These are phyloP conservation scores for Rugonectria rugulosa DNA, from an alignment of 2,329 filamentous ascomycete species.

Conservation along the genomic window DNA sequence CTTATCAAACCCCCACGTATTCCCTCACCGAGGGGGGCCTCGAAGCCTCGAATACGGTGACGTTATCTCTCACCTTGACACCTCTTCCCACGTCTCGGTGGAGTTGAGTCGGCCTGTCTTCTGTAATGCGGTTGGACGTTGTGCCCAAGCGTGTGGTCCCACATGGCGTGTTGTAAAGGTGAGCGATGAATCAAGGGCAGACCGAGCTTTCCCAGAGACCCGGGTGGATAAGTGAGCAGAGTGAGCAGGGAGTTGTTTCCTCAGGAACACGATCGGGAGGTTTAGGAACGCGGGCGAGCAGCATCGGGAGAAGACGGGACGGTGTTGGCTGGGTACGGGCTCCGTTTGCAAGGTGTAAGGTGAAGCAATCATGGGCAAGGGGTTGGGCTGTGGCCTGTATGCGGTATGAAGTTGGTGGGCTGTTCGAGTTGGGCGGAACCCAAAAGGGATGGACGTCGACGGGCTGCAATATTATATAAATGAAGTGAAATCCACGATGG, in stretches of 20 bases:
- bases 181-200: constrained; percentile 10
- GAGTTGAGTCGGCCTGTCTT: constrained; percentile 2
- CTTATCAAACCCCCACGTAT: constrained; percentile 12
- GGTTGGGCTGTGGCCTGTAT: not conserved
- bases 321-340: constrained; percentile 4
- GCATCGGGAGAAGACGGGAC: constrained; percentile 8
- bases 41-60: not conserved
- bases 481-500: not conserved
- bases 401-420: constrained; percentile 4
- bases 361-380: not conserved
- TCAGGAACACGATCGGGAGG: constrained; percentile 1
- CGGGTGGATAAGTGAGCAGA: constrained; percentile 8
- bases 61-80: constrained; percentile 19
- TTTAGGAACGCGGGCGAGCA: not conserved
- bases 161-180: constrained; percentile 19
- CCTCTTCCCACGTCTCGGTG: constrained; percentile 1
- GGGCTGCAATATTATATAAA: constrained; percentile 7
- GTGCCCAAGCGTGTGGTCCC: constrained; percentile 13
- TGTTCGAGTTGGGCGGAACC: not conserved
- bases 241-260: not conserved
- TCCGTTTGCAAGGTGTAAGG: constrained; percentile 8
- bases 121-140: constrained; percentile 5
- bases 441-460: not conserved
- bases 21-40: constrained; percentile 15
- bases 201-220: constrained; percentile 4